A percentile compares a stretch with the other conserved stretches of the same genome.
Conservation (phyloP, 2,329 filamentous ascomycete genomes). For the Cryphonectria naterciae region DNA sequence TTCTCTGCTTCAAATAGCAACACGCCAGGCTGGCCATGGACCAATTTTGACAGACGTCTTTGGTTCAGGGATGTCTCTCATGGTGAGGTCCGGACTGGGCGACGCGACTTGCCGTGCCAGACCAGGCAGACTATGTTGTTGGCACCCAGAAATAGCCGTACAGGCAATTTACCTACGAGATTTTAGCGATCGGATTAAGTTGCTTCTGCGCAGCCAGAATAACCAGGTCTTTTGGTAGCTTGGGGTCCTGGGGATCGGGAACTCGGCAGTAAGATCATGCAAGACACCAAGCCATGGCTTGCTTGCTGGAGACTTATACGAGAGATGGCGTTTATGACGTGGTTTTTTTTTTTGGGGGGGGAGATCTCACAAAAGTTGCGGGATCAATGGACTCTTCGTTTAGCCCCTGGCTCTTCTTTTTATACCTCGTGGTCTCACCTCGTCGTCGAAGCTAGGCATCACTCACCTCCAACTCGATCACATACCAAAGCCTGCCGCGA, state of each 20-base stretch:
- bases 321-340: background rate
- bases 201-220: background rate
- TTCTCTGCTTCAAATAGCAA: background rate
- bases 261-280: background rate
- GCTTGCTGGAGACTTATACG: background rate
- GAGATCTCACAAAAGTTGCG: background rate
- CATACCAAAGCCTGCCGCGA: background rate
- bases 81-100: background rate
- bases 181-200: background rate
- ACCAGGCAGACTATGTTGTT: background rate
- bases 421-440: background rate
- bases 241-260: background rate
- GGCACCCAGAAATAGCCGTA: conserved; percentile 12
- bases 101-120: background rate
- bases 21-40: background rate
- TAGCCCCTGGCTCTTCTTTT: background rate
- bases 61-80: background rate
- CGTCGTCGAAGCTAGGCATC: background rate
- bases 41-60: background rate
- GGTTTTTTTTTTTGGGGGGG: background rate
- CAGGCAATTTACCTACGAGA: background rate
- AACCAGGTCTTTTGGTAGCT: conserved; percentile 13
- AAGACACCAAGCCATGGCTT: background rate
- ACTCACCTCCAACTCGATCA: background rate
- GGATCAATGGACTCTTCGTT: background rate